Percentiles rank a stretch among this genome's conserved stretches.
Conservation (phyloP, 805 yeast species). For the Metschnikowia lachancei region DNA sequence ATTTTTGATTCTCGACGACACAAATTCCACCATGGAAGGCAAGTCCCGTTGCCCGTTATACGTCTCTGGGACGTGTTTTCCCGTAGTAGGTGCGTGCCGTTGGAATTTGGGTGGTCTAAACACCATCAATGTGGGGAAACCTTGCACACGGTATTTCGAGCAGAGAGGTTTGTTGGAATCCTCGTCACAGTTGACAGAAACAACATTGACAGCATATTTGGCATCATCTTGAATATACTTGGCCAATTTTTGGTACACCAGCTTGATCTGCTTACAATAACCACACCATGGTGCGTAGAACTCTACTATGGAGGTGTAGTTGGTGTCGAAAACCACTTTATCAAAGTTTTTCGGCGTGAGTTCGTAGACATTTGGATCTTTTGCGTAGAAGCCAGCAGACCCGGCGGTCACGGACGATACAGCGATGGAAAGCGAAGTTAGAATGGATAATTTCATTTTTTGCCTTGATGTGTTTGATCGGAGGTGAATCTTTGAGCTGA, state of each 20-base stretch:
- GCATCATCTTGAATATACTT: constrained; percentile 50
- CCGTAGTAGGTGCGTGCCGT: constrained; percentile 20
- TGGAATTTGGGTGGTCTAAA: constrained; percentile 75
- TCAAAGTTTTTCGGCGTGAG: constrained; percentile 58
- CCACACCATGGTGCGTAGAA: constrained; percentile 99
- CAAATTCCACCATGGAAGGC: constrained; percentile 52
- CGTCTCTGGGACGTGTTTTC: constrained; percentile 49
- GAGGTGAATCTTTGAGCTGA: neutral
- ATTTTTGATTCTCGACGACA: constrained; percentile 59
- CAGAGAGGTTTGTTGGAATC: constrained; percentile 68
- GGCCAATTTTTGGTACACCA: constrained; percentile 64
- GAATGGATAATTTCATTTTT: constrained; percentile 4
- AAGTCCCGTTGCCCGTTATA: constrained; percentile 62
- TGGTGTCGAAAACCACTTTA: constrained; percentile 61
- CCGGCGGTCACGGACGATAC: constrained; percentile 10
- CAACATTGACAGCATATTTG: constrained; percentile 57
- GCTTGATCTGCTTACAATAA: constrained; percentile 73
- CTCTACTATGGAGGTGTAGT: constrained; percentile 79
- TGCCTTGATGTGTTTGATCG: too few species aligned
- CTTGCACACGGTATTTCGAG: constrained; percentile 58
- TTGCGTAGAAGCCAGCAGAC: constrained; percentile 34
- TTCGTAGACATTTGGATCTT: constrained; percentile 50
- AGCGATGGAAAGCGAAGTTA: neutral
- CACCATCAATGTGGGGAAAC: constrained; percentile 81
- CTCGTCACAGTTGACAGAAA: constrained; percentile 83